Evolutionary conservation across 768 basidiomycete species (phyloP).

Genomic region (Daedaleopsis sinensis): DNA sequence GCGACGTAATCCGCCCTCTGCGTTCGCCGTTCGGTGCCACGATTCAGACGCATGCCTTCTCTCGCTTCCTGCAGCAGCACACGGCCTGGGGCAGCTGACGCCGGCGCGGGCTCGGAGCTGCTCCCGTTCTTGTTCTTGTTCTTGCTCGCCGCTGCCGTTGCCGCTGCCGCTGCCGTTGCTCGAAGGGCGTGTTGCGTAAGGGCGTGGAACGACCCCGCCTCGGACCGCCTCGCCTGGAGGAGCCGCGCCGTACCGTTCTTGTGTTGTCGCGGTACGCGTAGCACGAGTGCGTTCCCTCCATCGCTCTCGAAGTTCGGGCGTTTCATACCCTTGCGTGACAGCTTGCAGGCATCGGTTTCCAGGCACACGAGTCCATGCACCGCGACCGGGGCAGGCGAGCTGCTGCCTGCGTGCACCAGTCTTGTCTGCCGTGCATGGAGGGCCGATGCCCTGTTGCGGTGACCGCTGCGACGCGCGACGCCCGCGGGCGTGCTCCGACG

Average conservation of each 20-base stretch:
- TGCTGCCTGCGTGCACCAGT: background rate
- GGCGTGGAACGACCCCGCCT: background rate
- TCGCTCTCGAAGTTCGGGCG: background rate
- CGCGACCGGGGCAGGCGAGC: background rate
- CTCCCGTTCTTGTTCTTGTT: background rate
- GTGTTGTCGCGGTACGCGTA: background rate
- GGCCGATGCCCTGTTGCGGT: background rate
- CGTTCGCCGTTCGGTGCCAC: background rate
- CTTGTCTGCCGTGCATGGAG: background rate
- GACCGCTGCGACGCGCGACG: background rate
- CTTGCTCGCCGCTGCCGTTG: too few relatives aligned
- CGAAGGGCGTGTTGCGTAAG: background rate
- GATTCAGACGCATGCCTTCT: background rate
- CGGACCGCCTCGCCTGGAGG: background rate
- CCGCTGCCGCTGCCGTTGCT: too few relatives aligned
- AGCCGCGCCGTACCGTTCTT: background rate
- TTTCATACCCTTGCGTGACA: too few relatives aligned
- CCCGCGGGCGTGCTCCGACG: too few relatives aligned
- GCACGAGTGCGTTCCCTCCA: background rate
- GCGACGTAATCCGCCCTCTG: background rate
- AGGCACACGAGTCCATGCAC: background rate
- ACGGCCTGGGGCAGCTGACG: background rate
- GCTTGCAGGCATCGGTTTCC: background rate
- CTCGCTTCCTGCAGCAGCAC: background rate
- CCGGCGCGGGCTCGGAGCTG: background rate